A percentile compares a stretch with the other conserved stretches of the same genome.
Conservation (phyloP, 345 rosid species). For the Lepidium didymum region DNA sequence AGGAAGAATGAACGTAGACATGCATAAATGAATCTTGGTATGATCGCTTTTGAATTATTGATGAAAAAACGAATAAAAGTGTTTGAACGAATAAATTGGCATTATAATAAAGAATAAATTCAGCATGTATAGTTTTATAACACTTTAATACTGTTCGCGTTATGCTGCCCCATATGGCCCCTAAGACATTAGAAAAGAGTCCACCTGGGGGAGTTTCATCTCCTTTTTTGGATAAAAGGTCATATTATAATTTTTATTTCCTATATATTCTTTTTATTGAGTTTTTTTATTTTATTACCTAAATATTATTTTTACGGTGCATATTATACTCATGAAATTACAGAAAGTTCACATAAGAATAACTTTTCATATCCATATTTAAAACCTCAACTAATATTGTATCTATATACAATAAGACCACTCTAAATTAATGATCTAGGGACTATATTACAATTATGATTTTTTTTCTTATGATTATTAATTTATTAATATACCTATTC, state of each 20-base stretch:
- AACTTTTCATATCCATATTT: too few relatives aligned
- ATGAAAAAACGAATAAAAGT: constrained; percentile 39
- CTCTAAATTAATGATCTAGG: too few relatives aligned
- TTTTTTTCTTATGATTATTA: too few relatives aligned
- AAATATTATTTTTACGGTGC: too few relatives aligned
- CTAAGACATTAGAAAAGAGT: constrained; percentile 34
- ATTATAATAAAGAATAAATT: constrained; percentile 49
- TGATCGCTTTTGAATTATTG: constrained; percentile 66
- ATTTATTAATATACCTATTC: too few relatives aligned
- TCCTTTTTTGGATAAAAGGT: background rate
- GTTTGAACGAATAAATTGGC: constrained; percentile 43
- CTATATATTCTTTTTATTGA: too few relatives aligned
- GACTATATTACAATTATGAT: too few relatives aligned
- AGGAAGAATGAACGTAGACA: constrained; percentile 22
- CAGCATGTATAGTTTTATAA: constrained; percentile 6
- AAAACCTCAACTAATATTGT: too few relatives aligned
- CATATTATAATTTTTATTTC: background rate
- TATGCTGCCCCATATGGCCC: constrained; percentile 31
- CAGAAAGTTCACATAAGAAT: too few relatives aligned
- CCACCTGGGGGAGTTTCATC: constrained; percentile 37
- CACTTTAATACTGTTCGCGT: constrained; percentile 36
- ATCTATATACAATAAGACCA: too few relatives aligned
- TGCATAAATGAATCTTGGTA: constrained; percentile 45
- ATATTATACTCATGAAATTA: too few relatives aligned
- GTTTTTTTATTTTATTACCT: too few relatives aligned